Base-by-base conservation (phyloP, 345 rosid species). In the Trapa bicornis region DNA sequence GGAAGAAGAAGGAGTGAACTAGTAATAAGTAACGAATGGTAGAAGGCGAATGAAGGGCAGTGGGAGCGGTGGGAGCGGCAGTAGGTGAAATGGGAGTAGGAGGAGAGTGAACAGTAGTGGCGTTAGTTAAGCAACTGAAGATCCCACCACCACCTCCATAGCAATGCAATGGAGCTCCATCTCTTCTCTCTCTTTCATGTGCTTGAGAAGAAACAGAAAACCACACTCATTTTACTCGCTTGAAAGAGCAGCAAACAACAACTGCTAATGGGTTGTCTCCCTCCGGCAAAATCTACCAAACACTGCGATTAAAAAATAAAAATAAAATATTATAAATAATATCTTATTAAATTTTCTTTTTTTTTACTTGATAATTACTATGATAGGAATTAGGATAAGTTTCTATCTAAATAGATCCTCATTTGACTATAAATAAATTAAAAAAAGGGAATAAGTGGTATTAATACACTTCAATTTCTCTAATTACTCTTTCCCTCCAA, bases 191-290 rank as follows among this genome's bases (percentile, higher is more conserved):
- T 47, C 42, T 3, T 35, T 8, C 41, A 62, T 63, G 36, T 42
- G 33, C 10, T 7, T 54, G 60, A 22, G 60, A 54, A 54, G 60
- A 54, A 54, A 22, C 32, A 54, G 60, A 54, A 22, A 2, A 50
- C n/a, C 32, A 52, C 66, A 33, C 45, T 61, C 58, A 42, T 73
- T 35, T 53, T 57, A 33, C 35, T 67, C 62, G 76, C 81, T 76
- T 79, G 67, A 22, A 74, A 69, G 72, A 79, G 80, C 82, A 79
- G 85, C 48, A 22, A 22, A 22, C 29, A 45, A 45, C 87, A 76
- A 78, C 81, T 73, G 64, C 78, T 73, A 81, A 78, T 81, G 79
- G 75, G 81, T 71, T 78, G 78, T 79, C 85, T 65, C 77, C 66
- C 66, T 75, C 88, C 77, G 71, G 70, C 78, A n/a, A 66, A 64